Conservation (phyloP, 75 land plant genomes). For the Pinus taeda region DNA sequence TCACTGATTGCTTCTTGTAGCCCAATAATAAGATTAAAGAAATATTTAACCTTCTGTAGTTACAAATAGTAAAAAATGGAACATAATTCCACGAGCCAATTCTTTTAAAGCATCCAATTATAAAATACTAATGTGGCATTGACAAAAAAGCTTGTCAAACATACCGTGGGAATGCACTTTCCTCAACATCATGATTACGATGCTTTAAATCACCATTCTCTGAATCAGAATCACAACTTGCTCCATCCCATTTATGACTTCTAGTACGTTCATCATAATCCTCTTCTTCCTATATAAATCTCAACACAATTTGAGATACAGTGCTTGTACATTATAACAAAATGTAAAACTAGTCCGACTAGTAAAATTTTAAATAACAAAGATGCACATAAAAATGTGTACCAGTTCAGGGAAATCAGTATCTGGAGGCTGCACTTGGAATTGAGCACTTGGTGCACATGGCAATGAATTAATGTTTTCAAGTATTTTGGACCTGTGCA, state of each 20-base stretch:
- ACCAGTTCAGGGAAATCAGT: slow-evolving; percentile 10
- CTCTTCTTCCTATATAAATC: slow-evolving; percentile 3
- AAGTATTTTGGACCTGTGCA: slow-evolving; percentile 9
- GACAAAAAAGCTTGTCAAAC: no score
- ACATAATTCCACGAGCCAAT: no score
- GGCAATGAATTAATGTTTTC: slow-evolving; percentile 10
- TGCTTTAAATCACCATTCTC: slow-evolving; percentile 5
- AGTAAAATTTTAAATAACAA: no score
- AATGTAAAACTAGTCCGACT: no score
- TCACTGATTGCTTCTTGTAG: background rate
- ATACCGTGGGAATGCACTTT: slow-evolving; percentile 2
- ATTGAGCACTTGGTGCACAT: slow-evolving; percentile 10
- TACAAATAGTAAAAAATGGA: no score
- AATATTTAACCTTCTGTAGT: no score
- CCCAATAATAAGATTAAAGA: no score
- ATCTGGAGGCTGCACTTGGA: slow-evolving; percentile 12
- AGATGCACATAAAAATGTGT: no score
- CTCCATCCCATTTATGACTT: slow-evolving; percentile 11
- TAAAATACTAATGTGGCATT: no score
- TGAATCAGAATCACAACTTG: slow-evolving; percentile 7
- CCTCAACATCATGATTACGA: slow-evolving; percentile 7
- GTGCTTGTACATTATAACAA: no score
- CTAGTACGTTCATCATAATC: slow-evolving; percentile 1
- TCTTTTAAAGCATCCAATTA: no score
- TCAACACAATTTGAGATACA: no score